These are phyloP conservation scores for Papiliotrema terrestris DNA, from an alignment of 1,284 basidiomycete genomes.

Conservation along the genomic window DNA sequence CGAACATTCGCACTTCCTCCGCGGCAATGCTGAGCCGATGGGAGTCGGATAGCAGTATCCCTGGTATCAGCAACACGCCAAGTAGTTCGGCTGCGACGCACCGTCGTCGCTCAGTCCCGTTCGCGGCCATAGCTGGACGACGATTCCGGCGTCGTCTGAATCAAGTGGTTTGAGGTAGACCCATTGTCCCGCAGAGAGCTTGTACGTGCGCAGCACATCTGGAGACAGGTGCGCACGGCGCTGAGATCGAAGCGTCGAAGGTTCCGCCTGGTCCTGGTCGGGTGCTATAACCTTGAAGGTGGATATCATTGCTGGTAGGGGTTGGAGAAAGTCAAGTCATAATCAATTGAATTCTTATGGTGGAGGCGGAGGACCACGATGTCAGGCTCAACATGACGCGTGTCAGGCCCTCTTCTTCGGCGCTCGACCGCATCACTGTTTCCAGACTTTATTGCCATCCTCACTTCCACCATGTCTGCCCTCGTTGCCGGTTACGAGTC, in stretches of 20 bases:
- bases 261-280: not conserved
- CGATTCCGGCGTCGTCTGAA: conserved; percentile 3
- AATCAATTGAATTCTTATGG: not conserved
- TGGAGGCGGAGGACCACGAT: not conserved
- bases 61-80: not conserved
- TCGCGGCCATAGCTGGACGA: conserved; percentile 40
- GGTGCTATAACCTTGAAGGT: not conserved
- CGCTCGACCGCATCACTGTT: not conserved
- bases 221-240: conserved; percentile 37
- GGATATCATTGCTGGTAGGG: not conserved
- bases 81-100: conserved; percentile 8
- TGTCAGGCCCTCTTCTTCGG: not conserved
- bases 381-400: not conserved
- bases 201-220: conserved; percentile 32
- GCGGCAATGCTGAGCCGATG: conserved; percentile 23
- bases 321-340: not conserved
- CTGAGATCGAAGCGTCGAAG: not conserved
- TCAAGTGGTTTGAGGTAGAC: conserved; percentile 12
- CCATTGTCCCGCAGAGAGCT: conserved; percentile 46
- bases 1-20: conserved; percentile 19
- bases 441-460: not conserved
- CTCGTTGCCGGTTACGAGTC: conserved; percentile 45
- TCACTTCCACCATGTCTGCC: conserved; percentile 28
- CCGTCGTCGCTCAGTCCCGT: conserved; percentile 33
- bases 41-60: conserved; percentile 12